Conservation (phyloP, 176 grass and related monocot genomes). For the Eleusine coracana region DNA sequence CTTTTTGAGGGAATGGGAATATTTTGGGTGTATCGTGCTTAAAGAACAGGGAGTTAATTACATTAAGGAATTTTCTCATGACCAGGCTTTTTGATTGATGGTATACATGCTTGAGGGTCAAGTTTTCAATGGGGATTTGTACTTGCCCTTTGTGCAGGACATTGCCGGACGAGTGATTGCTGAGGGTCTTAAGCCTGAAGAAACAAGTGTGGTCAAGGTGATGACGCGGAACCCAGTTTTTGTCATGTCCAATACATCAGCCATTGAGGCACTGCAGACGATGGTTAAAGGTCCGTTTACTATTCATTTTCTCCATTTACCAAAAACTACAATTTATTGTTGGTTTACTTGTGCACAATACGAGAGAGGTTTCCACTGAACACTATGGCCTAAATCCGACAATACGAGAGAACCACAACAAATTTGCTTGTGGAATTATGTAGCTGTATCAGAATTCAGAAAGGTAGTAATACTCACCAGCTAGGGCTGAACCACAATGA, state of each 20-base stretch:
- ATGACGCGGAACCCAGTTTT: conserved; percentile 81
- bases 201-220: conserved; percentile 47
- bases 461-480: too few species aligned
- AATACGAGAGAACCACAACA: too few species aligned
- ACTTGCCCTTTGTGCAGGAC: conserved; percentile 51
- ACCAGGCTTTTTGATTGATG: too few species aligned
- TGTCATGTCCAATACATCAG: conserved; percentile 60
- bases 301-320: neutral
- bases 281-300: conserved; percentile 80
- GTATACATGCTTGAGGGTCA: neutral
- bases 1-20: neutral
- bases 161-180: conserved; percentile 66
- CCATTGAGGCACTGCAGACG: conserved; percentile 79
- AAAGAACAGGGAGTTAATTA: neutral
- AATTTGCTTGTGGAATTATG: too few species aligned
- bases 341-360: too few species aligned
- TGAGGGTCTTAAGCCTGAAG: conserved; percentile 59
- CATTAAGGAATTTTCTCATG: too few species aligned
- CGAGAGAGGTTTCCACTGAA: too few species aligned
- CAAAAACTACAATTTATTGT: neutral
- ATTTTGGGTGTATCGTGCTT: neutral
- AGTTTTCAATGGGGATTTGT: neutral
- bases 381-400: too few species aligned
- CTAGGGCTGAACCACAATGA: too few species aligned
- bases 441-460: too few species aligned